Base-by-base conservation (phyloP, 176 grass and related monocot species). In the Cymbopogon citratus region DNA sequence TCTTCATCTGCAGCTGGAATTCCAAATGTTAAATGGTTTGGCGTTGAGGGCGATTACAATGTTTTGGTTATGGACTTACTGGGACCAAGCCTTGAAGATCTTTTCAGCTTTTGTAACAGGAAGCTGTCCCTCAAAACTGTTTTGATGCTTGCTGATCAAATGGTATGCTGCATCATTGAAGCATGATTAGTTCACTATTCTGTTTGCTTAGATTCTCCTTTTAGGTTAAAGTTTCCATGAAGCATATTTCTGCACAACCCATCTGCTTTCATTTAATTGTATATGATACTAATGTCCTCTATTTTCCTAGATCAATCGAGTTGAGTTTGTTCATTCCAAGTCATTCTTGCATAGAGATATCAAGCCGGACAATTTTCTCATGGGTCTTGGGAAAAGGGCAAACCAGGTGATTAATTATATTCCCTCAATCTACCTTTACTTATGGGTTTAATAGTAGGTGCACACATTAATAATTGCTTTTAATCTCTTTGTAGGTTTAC, bases 351-450 rank as follows among this genome's bases (percentile, higher is more conserved):
- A 97, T 78, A 77, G 93, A 89, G 93, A 97, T 79, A 97, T 97
- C 54, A 97, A 97, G 33, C 93, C 93, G 73, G 93, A 97, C 86
- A 97, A 97, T 89, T 97, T 97, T 82, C 90, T 97, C 26, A 97
- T 97, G 93, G 93, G 93, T 36, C 93, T 97, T 27, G 86, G 88
- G 64, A 89, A 85, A 70, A 89, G 93, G 78, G 93, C 93, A 85
- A 97, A 97, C 85, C 93, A 97, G 88, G 94, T 97, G 23, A 60
- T 45, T 35, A 61, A 0, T 27, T 87, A 61, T 52, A 27, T 76
- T 36, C 62, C 14, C 9, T 59, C 48, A 28, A 12, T 81, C 71
- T 87, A 38, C 27, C 7, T 59, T 18, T 62, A 19, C 33, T 48
- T 11, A 54, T 21, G 21, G 14, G 77, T 41, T 52, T n/a, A 18